phyloP scores from a whole-genome alignment of 2,329 filamentous ascomycete species.

The Fusarium sacchari region DNA sequence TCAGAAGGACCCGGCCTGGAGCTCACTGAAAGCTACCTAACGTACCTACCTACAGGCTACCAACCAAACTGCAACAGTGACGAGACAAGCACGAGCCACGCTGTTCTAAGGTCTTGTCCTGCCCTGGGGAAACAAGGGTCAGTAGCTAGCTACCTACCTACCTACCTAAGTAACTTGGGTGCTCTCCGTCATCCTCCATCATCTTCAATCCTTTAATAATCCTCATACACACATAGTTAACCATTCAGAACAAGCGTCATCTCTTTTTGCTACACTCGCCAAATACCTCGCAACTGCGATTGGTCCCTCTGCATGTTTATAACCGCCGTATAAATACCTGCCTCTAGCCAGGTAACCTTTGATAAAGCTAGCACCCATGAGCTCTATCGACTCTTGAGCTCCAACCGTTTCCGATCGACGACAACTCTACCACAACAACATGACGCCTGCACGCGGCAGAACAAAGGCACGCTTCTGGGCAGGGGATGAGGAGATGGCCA shows the following conservation, averaged over 20 bases:
- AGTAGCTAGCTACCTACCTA: slow-evolving; percentile 7
- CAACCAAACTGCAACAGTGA: slow-evolving; percentile 25
- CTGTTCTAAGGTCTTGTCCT: slow-evolving; percentile 8
- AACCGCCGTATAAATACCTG: slow-evolving; percentile 2
- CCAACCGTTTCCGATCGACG: background rate
- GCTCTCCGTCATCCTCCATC: slow-evolving; percentile 25
- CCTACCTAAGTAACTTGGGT: background rate
- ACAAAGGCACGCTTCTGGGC: slow-evolving; percentile 55
- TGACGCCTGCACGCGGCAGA: slow-evolving; percentile 51
- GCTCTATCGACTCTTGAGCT: slow-evolving; percentile 13
- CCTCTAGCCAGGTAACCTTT: background rate
- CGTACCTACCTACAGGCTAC: no score
- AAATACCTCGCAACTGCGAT: background rate
- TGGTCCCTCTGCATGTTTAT: slow-evolving; percentile 4
- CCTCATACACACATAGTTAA: background rate
- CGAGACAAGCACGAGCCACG: slow-evolving; percentile 36
- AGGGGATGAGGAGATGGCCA: slow-evolving; percentile 63
- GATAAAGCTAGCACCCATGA: slow-evolving; percentile 31
- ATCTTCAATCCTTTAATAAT: slow-evolving; percentile 2
- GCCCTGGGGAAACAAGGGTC: slow-evolving; percentile 15
- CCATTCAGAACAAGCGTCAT: background rate
- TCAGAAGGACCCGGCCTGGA: background rate
- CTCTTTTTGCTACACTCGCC: background rate
- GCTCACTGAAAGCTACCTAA: background rate
- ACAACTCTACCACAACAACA: slow-evolving; percentile 43